These are phyloP conservation scores for Lentinula edodes DNA, from an alignment of 768 basidiomycete species.

Conservation along the genomic window DNA sequence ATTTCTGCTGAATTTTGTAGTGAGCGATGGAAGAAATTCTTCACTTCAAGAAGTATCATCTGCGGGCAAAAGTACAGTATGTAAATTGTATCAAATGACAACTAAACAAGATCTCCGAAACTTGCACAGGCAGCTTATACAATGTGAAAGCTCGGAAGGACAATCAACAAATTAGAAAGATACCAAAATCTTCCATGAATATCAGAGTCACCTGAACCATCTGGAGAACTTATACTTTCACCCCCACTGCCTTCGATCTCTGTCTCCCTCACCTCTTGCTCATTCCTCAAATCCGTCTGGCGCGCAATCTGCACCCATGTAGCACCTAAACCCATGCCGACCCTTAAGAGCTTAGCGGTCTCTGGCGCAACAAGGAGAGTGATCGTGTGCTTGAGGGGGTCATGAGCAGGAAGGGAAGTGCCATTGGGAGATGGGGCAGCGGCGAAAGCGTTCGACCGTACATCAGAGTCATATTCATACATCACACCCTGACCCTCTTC, in stretches of 20 bases:
- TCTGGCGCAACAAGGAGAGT: conserved; percentile 21
- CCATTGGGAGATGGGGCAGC: background rate
- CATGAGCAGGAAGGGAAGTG: conserved; percentile 7
- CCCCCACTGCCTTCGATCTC: background rate
- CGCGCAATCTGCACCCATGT: conserved; percentile 29
- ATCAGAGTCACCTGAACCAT: background rate
- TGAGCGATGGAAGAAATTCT: too few relatives aligned
- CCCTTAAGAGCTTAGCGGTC: conserved; percentile 10
- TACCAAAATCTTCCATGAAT: conserved; percentile 9
- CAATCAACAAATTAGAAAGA: background rate
- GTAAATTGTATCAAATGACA: too few relatives aligned
- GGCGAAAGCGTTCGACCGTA: background rate
- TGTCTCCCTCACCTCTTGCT: background rate
- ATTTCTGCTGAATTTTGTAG: too few relatives aligned
- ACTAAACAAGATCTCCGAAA: too few relatives aligned
- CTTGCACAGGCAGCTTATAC: too few relatives aligned
- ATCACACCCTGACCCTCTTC: background rate
- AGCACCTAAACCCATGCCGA: conserved; percentile 27
- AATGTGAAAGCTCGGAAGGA: conserved; percentile 7
- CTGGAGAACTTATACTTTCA: background rate
- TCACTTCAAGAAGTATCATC: too few relatives aligned
- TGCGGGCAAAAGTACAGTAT: background rate
- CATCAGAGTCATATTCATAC: background rate
- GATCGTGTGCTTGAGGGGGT: conserved; percentile 14
- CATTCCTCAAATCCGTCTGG: conserved; percentile 4